Base-by-base conservation (phyloP, 108 stramenopile species). In the Stephanodiscus triporus region DNA sequence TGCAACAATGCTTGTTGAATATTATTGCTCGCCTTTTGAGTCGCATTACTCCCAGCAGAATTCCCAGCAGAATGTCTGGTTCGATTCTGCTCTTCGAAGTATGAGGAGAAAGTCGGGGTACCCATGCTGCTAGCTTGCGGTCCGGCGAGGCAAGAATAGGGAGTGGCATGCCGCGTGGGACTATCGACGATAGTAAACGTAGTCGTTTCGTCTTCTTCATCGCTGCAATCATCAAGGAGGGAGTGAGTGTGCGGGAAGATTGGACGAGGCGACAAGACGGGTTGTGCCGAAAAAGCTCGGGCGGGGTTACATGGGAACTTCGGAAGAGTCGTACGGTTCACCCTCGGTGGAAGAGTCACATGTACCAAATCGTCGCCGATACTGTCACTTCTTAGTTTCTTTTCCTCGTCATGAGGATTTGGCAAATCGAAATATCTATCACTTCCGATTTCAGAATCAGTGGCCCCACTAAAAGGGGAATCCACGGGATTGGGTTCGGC, bases 181-280 rank as follows among this genome's bases (percentile, higher is more conserved):
- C 74, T 67, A 50, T 75, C 74, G 11, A 78, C 66, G 26, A 72
- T 64, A 7, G 48, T 53, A 55, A 67, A 73, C 16, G 80, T 74
- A 7, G 73, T 57, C 19, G n/a, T 19, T 19, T 76, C 75, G 17
- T 74, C 73, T 70, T 81, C 80, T 32, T 81, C 80, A 47, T 81
- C 80, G 55, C 80, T 81, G 37, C 80, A 81, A 70, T 81, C 80
- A 32, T 81, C 80, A 23, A 81, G 73, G 19, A 81, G 73, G 13
- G 80, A 81, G 59, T 74, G 80, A 17, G 73, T 74, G 16, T 74
- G 79, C 4, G 62, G 20, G 38, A 68, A 72, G 29, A 40, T 66
- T 10, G 50, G 64, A 29, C 58, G 79, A 14, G 72, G 65, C 23
- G 60, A 53, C 26, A 68, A 8, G 49, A 59, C 13, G 42, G 67